Base-by-base conservation (phyloP, 2,329 filamentous ascomycete species). In the Sporothrix phasma region DNA sequence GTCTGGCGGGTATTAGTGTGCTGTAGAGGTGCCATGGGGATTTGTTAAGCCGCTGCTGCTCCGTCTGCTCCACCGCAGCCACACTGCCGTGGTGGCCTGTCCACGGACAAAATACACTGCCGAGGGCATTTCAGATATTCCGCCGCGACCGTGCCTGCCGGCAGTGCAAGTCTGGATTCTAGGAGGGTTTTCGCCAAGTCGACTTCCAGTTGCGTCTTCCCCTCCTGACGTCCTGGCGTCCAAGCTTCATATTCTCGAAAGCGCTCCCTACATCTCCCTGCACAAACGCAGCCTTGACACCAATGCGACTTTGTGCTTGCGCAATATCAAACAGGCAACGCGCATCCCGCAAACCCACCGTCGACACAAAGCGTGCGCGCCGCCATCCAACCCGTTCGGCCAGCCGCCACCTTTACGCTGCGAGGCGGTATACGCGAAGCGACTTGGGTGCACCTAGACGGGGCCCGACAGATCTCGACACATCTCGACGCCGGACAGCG, bases 51-150 rank as follows among this genome's bases (percentile, higher is more conserved):
- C 63, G 63, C 39, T 56, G 17, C 43, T 43, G 43, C 56, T 60
- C 56, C 56, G n/a, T 37, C 7, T 31, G 41, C 19, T 49, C 58
- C 58, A 61, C 58, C 37, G 19, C 17, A 7, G 29, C 47, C 45
- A 31, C 45, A 54, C 63, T 64, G 58, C 63, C 63, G 58, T 56
- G 46, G 41, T 13, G 34, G 7, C 15, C 46, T 46, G 22, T 19
- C 22, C 34, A 53, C n/a, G 49, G 8, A 31, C 54, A 39, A 49
- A 61, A 51, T 31, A n/a, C 63, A 65, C 63, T 58, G 58, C 63
- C 63, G 63, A 64, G 58, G 58, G 41, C 63, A 56, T 58, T 61
- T 51, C 41, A 62, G 49, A 58, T 62, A 62, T 62, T 45, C 58
- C 63, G 63, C 63, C 34, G 39, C 56, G 56, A 53, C 46, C 22